phyloP scores from a whole-genome alignment of 2,329 filamentous ascomycete species.

The Rutstroemia sp. region DNA sequence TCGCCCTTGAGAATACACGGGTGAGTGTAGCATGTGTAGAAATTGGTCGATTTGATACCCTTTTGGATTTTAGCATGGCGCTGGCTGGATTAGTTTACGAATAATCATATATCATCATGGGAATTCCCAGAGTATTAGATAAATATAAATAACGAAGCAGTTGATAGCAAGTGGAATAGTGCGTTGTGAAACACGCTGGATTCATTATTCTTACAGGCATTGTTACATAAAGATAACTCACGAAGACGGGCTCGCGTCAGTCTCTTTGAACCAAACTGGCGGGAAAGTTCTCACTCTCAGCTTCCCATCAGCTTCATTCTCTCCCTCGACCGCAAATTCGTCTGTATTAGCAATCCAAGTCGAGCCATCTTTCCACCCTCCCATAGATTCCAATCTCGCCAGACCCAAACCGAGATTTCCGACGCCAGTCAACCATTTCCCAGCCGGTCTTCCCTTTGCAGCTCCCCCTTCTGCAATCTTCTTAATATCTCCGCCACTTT shows the following conservation, averaged over 20 bases:
- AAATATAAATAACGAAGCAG: not conserved
- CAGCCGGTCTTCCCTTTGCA: slow-evolving; percentile 62
- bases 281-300: slow-evolving; percentile 71
- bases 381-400: slow-evolving; percentile 88
- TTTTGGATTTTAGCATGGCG: slow-evolving; percentile 24
- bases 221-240: not conserved
- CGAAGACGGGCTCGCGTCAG: not conserved
- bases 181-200: not conserved
- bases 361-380: slow-evolving; percentile 64
- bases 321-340: slow-evolving; percentile 42
- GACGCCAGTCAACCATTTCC: slow-evolving; percentile 71
- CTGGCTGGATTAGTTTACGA: slow-evolving; percentile 9
- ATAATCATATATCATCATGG: slow-evolving; percentile 14
- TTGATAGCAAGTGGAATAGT: not conserved
- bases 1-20: not conserved
- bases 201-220: not conserved
- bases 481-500: slow-evolving; percentile 18
- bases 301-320: slow-evolving; percentile 25
- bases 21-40: not conserved
- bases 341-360: slow-evolving; percentile 41
- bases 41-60: not conserved
- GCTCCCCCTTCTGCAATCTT: slow-evolving; percentile 37
- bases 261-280: slow-evolving; percentile 56
- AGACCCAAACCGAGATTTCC: slow-evolving; percentile 84
- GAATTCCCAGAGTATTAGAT: no score